These are phyloP conservation scores for Quercus tomentella DNA, from an alignment of 331 rosid species.

Conservation along the genomic window DNA sequence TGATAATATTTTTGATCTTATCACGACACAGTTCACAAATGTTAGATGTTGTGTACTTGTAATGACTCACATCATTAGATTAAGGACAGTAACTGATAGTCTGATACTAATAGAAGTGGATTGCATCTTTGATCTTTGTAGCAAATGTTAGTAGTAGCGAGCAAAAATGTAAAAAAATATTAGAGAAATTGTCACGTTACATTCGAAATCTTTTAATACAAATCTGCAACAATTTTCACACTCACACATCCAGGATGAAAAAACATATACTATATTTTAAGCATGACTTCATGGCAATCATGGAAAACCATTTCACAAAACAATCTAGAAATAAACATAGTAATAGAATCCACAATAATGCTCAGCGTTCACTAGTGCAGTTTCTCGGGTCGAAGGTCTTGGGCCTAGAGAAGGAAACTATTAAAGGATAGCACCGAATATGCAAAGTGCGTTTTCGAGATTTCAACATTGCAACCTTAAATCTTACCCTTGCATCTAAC, in stretches of 20 bases:
- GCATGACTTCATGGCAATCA: not conserved
- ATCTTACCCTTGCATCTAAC: constrained; percentile 41
- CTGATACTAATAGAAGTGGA: not conserved
- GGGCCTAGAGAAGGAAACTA: constrained; percentile 27
- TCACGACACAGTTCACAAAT: too few relatives aligned
- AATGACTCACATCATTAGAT: too few relatives aligned
- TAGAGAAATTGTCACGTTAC: not conserved
- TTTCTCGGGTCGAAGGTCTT: constrained; percentile 43
- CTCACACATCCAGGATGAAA: not conserved
- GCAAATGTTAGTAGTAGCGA: too few relatives aligned
- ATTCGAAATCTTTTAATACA: not conserved
- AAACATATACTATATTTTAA: not conserved
- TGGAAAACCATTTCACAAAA: not conserved
- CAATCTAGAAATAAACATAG: not conserved
- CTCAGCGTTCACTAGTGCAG: constrained; percentile 48
- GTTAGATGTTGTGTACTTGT: too few relatives aligned
- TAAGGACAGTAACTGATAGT: too few relatives aligned
- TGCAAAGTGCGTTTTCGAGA: constrained; percentile 39
- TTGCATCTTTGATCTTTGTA: not conserved
- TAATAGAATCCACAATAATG: not conserved
- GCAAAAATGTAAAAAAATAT: too few relatives aligned
- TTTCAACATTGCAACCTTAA: constrained; percentile 58
- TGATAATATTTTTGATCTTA: too few relatives aligned
- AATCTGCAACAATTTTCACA: not conserved
- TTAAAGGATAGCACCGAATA: constrained; percentile 48